Evolutionary conservation across 2,329 filamentous ascomycete species (phyloP).

Genomic region (Diaporthe australafricana): DNA sequence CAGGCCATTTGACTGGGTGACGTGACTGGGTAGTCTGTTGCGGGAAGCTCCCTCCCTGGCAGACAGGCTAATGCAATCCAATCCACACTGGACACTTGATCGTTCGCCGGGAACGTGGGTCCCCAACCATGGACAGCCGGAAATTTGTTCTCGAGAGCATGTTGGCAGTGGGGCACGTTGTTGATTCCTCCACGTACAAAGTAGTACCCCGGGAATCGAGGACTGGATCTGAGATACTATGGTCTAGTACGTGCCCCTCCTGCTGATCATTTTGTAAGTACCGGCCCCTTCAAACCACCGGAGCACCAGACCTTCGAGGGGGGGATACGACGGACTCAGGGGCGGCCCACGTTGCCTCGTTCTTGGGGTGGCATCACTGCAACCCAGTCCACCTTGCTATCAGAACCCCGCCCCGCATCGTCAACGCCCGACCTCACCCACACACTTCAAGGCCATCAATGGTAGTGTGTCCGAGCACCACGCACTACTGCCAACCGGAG

Average conservation of each 20-base stretch:
- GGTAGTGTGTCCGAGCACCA: conserved; percentile 21
- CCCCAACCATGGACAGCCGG: background rate
- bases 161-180: background rate
- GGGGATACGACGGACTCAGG: conserved; percentile 10
- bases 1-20: background rate
- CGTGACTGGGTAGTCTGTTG: conserved; percentile 3
- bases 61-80: background rate
- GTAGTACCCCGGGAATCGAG: background rate
- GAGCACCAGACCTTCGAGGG: background rate
- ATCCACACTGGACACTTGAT: background rate
- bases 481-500: background rate
- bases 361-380: conserved; percentile 14
- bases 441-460: conserved; percentile 1
- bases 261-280: conserved; percentile 1
- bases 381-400: background rate
- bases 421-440: conserved; percentile 22
- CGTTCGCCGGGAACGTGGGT: background rate
- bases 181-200: background rate
- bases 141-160: background rate
- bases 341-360: conserved; percentile 12
- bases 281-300: background rate
- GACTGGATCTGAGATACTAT: conserved; percentile 10
- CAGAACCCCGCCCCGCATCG: conserved; percentile 16
- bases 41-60: background rate
- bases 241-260: too few relatives aligned